These are phyloP conservation scores for Cucurbita maxima DNA, from an alignment of 306 rosid genomes.

Conservation along the genomic window DNA sequence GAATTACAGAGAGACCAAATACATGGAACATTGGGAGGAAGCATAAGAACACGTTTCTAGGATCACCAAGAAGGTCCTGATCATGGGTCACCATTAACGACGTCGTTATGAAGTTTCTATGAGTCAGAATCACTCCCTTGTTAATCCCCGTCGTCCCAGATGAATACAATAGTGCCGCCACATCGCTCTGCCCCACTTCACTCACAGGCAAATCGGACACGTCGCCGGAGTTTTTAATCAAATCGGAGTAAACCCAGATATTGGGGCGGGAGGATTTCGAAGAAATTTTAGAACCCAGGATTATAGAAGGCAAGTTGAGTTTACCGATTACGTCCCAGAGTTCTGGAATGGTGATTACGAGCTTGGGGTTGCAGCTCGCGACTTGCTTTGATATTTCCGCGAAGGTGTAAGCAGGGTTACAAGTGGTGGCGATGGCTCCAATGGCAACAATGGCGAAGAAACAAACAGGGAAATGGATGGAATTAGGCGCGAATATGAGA, in stretches of 20 bases:
- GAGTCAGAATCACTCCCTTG: conserved; percentile 37
- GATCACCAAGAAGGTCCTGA: conserved; percentile 17
- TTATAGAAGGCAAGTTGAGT: conserved; percentile 11
- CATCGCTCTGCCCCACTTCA: conserved; percentile 15
- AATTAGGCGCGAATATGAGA: conserved; percentile 56
- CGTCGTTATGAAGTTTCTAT: conserved; percentile 28
- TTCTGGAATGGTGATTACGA: conserved; percentile 18
- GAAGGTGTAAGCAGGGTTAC: conserved; percentile 46
- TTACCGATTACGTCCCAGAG: conserved; percentile 7
- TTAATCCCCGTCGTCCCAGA: conserved; percentile 38
- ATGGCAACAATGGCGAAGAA: conserved; percentile 38
- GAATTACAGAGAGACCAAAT: conserved; percentile 14
- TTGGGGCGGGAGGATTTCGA: background rate
- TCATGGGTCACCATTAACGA: conserved; percentile 18
- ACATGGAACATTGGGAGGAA: conserved; percentile 34
- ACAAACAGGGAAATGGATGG: conserved; percentile 42
- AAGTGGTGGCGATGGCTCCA: conserved; percentile 65
- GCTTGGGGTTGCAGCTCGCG: conserved; percentile 22
- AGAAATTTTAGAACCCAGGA: background rate
- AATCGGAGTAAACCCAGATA: conserved; percentile 14
- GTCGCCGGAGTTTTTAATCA: conserved; percentile 1
- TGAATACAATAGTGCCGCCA: conserved; percentile 34
- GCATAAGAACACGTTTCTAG: conserved; percentile 24
- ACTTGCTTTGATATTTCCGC: conserved; percentile 20
- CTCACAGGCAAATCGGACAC: background rate